These are phyloP conservation scores for Dactylella cylindrospora DNA, from an alignment of 2,329 filamentous ascomycete species.

Conservation along the genomic window DNA sequence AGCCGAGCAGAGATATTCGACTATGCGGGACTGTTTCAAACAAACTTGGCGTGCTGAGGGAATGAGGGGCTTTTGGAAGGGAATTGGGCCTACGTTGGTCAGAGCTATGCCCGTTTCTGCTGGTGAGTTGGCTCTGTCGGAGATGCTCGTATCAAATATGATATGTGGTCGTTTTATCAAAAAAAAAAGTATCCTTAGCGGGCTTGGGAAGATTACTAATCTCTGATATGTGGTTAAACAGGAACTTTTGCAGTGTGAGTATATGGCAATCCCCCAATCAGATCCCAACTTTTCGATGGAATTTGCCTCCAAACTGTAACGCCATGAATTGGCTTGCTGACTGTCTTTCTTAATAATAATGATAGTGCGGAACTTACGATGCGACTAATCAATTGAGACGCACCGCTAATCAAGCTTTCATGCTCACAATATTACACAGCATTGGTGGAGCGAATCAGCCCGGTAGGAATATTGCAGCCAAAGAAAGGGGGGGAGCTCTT, in stretches of 20 bases:
- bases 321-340: constrained; percentile 24
- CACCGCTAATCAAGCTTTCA: constrained; percentile 16
- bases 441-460: neutral
- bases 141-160: constrained; percentile 48
- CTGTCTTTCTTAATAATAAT: constrained; percentile 21
- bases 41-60: constrained; percentile 80
- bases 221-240: constrained; percentile 1
- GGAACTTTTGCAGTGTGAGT: constrained; percentile 43
- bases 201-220: constrained; percentile 38
- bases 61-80: constrained; percentile 86
- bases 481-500: constrained; percentile 19
- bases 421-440: neutral
- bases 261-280: neutral
- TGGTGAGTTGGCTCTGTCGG: constrained; percentile 78
- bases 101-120: constrained; percentile 97
- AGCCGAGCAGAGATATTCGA: constrained; percentile 67
- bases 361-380: constrained; percentile 40
- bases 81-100: constrained; percentile 82
- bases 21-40: constrained; percentile 85
- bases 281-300: neutral
- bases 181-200: neutral
- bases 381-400: constrained; percentile 42
- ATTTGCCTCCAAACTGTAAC: neutral
- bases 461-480: neutral
- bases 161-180: constrained; percentile 1